Percentiles rank a stretch among this genome's conserved stretches.
Conservation (phyloP, 306 rosid genomes). For the Betula pendula region DNA sequence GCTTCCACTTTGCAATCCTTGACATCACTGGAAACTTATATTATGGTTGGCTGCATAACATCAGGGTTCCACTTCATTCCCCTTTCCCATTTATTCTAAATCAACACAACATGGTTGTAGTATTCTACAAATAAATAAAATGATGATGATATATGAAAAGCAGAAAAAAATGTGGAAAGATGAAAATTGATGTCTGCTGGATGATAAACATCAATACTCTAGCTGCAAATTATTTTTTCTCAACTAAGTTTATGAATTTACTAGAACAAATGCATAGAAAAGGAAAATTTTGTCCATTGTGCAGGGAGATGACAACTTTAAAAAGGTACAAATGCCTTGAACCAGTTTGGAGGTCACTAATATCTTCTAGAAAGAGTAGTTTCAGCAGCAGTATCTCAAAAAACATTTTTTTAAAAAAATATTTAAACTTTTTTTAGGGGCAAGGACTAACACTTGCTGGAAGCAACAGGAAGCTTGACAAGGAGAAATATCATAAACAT, state of each 20-base stretch:
- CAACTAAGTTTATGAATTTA: not conserved
- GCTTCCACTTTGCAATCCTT: conserved; percentile 85
- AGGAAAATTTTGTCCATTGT: not conserved
- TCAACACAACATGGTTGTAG: not conserved
- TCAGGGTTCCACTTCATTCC: conserved; percentile 30
- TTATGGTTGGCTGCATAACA: conserved; percentile 34
- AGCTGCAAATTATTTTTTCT: not conserved
- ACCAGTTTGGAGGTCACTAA: not conserved
- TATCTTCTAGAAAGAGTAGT: not conserved
- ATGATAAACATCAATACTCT: conserved; percentile 6
- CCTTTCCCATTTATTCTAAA: conserved; percentile 30
- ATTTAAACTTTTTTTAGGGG: not conserved
- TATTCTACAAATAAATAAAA: conserved; percentile 1
- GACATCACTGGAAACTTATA: conserved; percentile 67
- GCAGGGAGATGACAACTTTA: not conserved
- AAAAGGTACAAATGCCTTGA: not conserved
- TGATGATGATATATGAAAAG: not conserved
- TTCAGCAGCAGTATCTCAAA: not conserved
- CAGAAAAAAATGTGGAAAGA: not conserved
- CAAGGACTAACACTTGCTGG: not conserved
- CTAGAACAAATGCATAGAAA: not conserved
- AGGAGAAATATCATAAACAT: not conserved
- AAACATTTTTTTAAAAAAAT: not conserved
- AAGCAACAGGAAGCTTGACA: not conserved
- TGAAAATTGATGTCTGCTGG: not conserved